Evolutionary conservation across 1,284 basidiomycete species (phyloP), one percentile per base, ranked within the genome.

Genomic region (Ganoderma lingzhi): DNA sequence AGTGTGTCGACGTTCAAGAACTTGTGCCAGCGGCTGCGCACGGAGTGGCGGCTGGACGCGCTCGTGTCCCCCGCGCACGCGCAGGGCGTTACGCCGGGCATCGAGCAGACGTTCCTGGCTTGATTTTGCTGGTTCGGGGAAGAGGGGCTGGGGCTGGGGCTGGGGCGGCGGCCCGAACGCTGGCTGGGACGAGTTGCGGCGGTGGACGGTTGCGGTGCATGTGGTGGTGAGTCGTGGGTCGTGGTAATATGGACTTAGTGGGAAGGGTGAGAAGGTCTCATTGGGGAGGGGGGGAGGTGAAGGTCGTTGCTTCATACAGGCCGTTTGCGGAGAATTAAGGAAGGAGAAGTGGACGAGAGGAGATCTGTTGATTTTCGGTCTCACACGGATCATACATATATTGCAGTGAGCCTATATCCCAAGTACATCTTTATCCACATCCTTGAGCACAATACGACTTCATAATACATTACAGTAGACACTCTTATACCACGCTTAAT

Each of bases 1-100:
- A 93, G 95, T 4, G 83, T 92, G 76, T 90, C 92, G 70, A 92
- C 92, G 63, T 96, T 97, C 83, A 90, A 90, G 79, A 82, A 85
- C 14, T 84, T 96, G 23, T 93, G 92, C 83, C 87, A 88, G 75
- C 86, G 86, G 71, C 79, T 97, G 75, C 87, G 91, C 75, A 86
- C 89, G 42, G 87, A 88, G 73, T 93, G 92, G 91, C 78, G 79
- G 69, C 73, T 86, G 67, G 85, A 85, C 68, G 78, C 78, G 70
- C 72, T 81, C 71, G 74, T 77, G 58, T 78, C 79, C 44, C 78
- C 80, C 66, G 23, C 35, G 51, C n/a, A 68, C 65, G 23, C 35
- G 51, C 28, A 67, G 66, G 28, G 70, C 62, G 19, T 67, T 48
- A 72, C 69, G 53, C 72, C 71, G 6, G 74, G 76, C 51, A 72